Conservation (phyloP, 2,329 filamentous ascomycete species). For the Fusarium acutatum region DNA sequence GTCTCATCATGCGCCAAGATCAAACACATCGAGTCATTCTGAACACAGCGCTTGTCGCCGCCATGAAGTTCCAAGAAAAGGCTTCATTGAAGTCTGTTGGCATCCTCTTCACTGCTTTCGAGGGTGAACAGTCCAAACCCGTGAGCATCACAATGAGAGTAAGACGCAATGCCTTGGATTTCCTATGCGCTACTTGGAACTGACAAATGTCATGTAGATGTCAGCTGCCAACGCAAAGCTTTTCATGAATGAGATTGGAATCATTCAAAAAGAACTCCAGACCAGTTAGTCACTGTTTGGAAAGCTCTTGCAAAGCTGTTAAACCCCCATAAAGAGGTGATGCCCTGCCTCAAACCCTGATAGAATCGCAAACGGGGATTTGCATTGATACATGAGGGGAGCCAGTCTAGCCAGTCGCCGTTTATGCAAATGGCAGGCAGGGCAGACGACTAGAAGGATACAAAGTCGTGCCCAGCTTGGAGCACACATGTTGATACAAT, state of each 20-base stretch:
- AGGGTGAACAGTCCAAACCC: conserved; percentile 62
- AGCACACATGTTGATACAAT: conserved; percentile 30
- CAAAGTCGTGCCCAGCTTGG: conserved; percentile 26
- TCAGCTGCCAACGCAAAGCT: conserved; percentile 61
- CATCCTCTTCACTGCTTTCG: conserved; percentile 72
- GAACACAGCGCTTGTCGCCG: conserved; percentile 82
- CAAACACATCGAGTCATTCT: conserved; percentile 87
- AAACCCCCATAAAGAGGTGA: conserved; percentile 17
- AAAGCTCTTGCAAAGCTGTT: conserved; percentile 8
- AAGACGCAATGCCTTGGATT: conserved; percentile 36
- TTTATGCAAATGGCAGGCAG: conserved; percentile 2
- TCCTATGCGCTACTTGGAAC: background rate
- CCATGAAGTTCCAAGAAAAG: conserved; percentile 81
- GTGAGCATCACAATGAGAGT: conserved; percentile 70
- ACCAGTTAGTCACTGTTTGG: conserved; percentile 43
- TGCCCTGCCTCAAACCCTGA: conserved; percentile 7
- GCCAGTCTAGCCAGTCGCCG: conserved; percentile 10
- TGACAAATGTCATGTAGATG: conserved; percentile 53
- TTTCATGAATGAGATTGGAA: conserved; percentile 59
- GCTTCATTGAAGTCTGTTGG: conserved; percentile 76
- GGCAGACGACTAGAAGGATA: conserved; percentile 24
- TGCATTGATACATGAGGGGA: conserved; percentile 14
- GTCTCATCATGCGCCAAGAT: conserved; percentile 91
- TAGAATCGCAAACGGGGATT: conserved; percentile 11
- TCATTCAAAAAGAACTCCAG: conserved; percentile 61